phyloP scores from a whole-genome alignment of 495 filamentous ascomycete species.

The Bacidia rubella region DNA sequence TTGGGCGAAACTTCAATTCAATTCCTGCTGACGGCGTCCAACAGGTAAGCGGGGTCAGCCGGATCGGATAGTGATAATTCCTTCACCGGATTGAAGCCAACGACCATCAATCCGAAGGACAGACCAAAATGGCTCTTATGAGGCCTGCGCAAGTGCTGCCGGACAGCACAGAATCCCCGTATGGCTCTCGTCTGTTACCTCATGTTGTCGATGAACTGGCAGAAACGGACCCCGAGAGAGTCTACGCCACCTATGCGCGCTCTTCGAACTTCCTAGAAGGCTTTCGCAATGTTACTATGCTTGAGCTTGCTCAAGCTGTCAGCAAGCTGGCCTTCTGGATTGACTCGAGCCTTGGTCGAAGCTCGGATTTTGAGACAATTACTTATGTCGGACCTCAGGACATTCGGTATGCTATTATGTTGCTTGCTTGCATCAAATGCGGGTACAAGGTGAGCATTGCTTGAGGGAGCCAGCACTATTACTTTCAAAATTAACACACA shows the following conservation, averaged over 20 bases:
- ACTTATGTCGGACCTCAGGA: constrained; percentile 22
- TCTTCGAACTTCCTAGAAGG: constrained; percentile 14
- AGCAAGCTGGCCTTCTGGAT: constrained; percentile 20
- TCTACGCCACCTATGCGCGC: constrained; percentile 17
- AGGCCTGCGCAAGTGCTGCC: not conserved
- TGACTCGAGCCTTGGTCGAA: constrained; percentile 23
- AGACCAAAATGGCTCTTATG: not conserved
- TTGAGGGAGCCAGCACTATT: not conserved
- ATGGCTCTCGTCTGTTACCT: constrained; percentile 13
- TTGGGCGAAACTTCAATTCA: too few relatives aligned
- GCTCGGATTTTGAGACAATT: constrained; percentile 19
- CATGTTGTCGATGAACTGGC: constrained; percentile 37
- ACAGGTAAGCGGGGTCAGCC: too few relatives aligned
- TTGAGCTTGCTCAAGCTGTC: constrained; percentile 17
- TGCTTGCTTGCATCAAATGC: constrained; percentile 23
- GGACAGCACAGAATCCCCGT: not conserved
- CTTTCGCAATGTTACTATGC: constrained; percentile 21
- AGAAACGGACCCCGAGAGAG: constrained; percentile 15
- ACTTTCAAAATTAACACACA: not conserved
- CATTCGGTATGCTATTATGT: constrained; percentile 20
- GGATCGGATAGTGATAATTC: too few relatives aligned
- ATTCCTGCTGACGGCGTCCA: too few relatives aligned
- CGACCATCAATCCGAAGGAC: too few relatives aligned
- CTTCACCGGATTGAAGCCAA: too few relatives aligned
- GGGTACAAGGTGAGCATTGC: constrained; percentile 21